Base-by-base conservation (phyloP, 805 yeast genomes). In the Komagataella populi region DNA sequence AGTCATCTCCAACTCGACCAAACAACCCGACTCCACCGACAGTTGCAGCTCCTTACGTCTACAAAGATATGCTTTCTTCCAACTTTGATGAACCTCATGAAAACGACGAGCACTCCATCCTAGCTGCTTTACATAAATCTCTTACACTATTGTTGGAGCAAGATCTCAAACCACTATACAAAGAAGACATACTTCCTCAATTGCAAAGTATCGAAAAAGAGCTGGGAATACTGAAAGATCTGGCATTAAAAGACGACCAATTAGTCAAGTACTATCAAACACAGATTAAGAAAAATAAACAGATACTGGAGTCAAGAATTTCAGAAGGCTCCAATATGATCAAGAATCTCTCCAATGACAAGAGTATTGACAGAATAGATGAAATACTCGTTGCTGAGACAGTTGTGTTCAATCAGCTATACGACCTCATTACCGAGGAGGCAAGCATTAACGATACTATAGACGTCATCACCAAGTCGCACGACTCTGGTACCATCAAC, bases 391-490 rank as follows among this genome's bases (percentile, higher is more conserved):
- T 70, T 43, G 78, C 81, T 0, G 81, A 77, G 51, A 74, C 80
- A 1, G 67, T 70, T 0, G 81, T 74, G 1, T 71, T 74, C 51
- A 73, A 76, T 52, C 95, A 87, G 61, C 62, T 84, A 12, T 83
- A 84, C 60, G 76, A 76, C 18, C 67, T 83, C 1, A 77, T 78
- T 0, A 75, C 89, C 17, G 82, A 78, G 45, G 86, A 84, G 50
- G 72, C 74, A 54, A 86, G 95, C 1, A 73, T 82, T n/a, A 76
- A 76, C 30, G 96, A 90, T 60, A 71, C 90, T 0, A 59, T 77
- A 10, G 71, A 76, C 52, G 71, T 80, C 8, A 68, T 89, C 7
- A 76, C 78, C 4, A 77, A 80, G 18, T 73, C 78, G 3, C 77
- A 75, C 53, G 81, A 76, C 52, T 57, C 66, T 2, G 81, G 78